phyloP scores from a whole-genome alignment of 177 flowering plant species.

The Tripterygium wilfordii region DNA sequence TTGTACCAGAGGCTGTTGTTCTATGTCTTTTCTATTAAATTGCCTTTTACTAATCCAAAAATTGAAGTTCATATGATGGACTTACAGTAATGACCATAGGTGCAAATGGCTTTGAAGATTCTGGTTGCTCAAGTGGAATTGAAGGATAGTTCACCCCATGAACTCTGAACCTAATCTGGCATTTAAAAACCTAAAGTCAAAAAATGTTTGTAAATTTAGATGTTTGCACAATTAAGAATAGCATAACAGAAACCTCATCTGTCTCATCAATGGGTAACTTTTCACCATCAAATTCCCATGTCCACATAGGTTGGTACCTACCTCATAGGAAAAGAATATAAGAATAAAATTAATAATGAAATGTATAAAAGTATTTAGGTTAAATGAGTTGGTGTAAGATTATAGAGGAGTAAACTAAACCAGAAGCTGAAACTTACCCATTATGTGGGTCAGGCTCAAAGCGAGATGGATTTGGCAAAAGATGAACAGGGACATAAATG shows the following conservation, averaged over 20 bases:
- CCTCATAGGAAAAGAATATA: too few species aligned
- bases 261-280: constrained; percentile 31
- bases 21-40: too few species aligned
- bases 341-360: neutral
- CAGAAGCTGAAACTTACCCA: constrained; percentile 8
- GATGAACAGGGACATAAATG: constrained; percentile 53
- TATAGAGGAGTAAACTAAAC: neutral
- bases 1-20: too few species aligned
- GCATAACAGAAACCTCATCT: constrained; percentile 43
- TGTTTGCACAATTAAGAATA: neutral
- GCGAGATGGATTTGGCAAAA: constrained; percentile 36
- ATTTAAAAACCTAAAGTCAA: constrained; percentile 7
- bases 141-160: constrained; percentile 52
- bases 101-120: constrained; percentile 61
- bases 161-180: constrained; percentile 67
- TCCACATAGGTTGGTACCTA: constrained; percentile 46
- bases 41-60: too few species aligned
- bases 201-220: constrained; percentile 1
- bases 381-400: neutral
- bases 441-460: constrained; percentile 21
- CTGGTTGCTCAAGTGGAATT: constrained; percentile 52
- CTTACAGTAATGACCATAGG: constrained; percentile 85
- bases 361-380: neutral
- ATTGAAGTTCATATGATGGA: constrained; percentile 3
- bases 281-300: constrained; percentile 36